Base-by-base conservation (phyloP, 1,284 basidiomycete genomes). In the Ceratobasidium sp. region DNA sequence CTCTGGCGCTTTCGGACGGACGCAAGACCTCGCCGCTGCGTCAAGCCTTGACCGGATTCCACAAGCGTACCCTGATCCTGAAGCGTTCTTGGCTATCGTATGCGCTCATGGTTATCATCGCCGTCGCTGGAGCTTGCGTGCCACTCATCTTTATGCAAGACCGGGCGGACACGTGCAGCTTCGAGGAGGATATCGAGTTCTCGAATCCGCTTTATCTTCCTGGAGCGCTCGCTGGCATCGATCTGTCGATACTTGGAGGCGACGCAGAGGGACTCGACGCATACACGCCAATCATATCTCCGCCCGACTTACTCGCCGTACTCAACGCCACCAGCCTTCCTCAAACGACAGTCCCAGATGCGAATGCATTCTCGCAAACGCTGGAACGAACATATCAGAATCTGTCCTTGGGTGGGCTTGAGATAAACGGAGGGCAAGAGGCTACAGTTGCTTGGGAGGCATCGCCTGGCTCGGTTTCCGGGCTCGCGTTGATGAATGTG, bases 1-100 rank as follows among this genome's bases (percentile, higher is more conserved):
- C 83, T 12, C 82, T 90, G 77, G 82, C 83, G 12, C 85, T 92
- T 58, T 87, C 89, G 13, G 86, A 87, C 76, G 91, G 91, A 10
- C 87, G 87, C 10, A 83, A 86, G 20, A 87, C 87, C 33, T 89
- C 89, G 0, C 88, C 90, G 1, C 85, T 91, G 68, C 84, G 85
- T 2, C 92, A 94, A 81, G 90, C 92, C 0, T 83, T 90, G 67
- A 94, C 92, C 0, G 93, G 95, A 80, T 91, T 93, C 84, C 86
- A 91, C 80, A 95, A 95, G 83, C 90, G 94, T 0, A 81, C 86
- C n/a, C 85, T 94, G 39, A 88, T 95, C 69, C 85, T 89, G 1
- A 89, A 90, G 4, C 88, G 92, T 53, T 91, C 90, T 80, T 95
- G 92, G 92, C 84, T 95, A 10, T 87, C 91, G 0, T 91, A 91